Percentiles rank a stretch among this genome's conserved stretches.
These are phyloP conservation scores for Trichoderma orchidacearum DNA, from an alignment of 495 filamentous ascomycete species.

Conservation along the genomic window DNA sequence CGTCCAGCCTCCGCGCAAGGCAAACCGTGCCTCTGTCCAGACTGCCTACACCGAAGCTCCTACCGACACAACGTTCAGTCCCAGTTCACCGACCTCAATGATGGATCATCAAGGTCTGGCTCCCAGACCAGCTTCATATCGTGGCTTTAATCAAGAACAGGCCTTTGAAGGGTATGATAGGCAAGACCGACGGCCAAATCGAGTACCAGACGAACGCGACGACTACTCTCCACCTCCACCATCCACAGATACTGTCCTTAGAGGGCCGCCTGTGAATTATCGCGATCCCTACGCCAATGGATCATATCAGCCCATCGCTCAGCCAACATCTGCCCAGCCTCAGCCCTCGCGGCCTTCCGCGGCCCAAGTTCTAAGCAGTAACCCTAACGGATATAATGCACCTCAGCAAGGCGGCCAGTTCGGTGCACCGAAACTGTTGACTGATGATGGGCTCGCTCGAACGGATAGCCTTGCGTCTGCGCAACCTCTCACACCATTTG, in stretches of 20 bases:
- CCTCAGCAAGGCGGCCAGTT: conserved; percentile 7
- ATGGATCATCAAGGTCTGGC: conserved; percentile 31
- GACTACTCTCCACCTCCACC: conserved; percentile 22
- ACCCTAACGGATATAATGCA: conserved; percentile 23
- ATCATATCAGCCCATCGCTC: conserved; percentile 5
- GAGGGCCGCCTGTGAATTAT: conserved; percentile 45
- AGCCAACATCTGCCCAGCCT: conserved; percentile 13
- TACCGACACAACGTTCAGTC: conserved; percentile 36
- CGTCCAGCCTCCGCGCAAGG: conserved; percentile 15
- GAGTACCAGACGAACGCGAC: conserved; percentile 10
- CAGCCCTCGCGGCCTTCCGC: conserved; percentile 8
- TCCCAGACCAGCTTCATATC: conserved; percentile 31
- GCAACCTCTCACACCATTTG: neutral
- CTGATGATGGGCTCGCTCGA: conserved; percentile 3
- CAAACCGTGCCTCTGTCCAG: conserved; percentile 27
- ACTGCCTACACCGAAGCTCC: conserved; percentile 30
- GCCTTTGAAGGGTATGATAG: neutral
- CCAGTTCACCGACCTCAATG: conserved; percentile 33
- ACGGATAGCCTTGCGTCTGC: conserved; percentile 2
- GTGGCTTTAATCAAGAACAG: neutral
- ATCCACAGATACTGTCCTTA: conserved; percentile 46
- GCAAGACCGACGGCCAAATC: neutral
- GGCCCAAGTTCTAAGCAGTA: conserved; percentile 14
- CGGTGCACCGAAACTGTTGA: conserved; percentile 6
- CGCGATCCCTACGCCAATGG: conserved; percentile 31